Percentiles rank a stretch among this genome's conserved stretches.
Evolutionary conservation across 2,329 filamentous ascomycete species (phyloP).

Genomic region (Zasmidium angulare): DNA sequence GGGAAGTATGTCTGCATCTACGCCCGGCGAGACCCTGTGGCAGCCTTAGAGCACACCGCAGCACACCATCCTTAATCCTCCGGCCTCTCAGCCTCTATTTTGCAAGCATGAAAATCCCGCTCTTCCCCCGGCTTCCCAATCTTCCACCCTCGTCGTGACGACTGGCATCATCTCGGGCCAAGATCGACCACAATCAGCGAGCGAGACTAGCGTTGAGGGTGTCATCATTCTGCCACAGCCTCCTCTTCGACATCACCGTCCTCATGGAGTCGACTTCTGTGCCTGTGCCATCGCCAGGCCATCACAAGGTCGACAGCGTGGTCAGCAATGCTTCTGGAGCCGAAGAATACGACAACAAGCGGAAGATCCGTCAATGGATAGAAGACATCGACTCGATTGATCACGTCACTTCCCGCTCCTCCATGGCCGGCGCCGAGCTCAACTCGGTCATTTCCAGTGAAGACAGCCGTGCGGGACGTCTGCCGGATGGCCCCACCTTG

Average conservation of each 20-base stretch:
- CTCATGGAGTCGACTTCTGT: neutral
- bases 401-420: neutral
- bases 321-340: neutral
- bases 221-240: neutral
- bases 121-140: neutral
- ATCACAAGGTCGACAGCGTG: neutral
- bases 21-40: neutral
- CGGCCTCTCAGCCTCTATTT: neutral
- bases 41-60: neutral
- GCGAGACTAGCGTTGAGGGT: neutral
- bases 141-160: neutral
- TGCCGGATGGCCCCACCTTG: neutral
- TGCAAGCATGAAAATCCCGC: neutral
- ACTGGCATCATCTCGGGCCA: neutral
- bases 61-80: neutral
- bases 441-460: neutral
- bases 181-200: neutral
- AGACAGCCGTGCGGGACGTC: neutral
- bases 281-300: neutral
- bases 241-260: neutral
- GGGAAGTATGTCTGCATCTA: neutral
- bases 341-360: neutral
- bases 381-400: slow-evolving; percentile 10
- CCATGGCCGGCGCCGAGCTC: slow-evolving; percentile 3
- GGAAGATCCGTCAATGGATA: slow-evolving; percentile 10